Evolutionary conservation across 805 yeast species (phyloP), one percentile per base, ranked within the genome.

Genomic region (Saturnispora saitoi): DNA sequence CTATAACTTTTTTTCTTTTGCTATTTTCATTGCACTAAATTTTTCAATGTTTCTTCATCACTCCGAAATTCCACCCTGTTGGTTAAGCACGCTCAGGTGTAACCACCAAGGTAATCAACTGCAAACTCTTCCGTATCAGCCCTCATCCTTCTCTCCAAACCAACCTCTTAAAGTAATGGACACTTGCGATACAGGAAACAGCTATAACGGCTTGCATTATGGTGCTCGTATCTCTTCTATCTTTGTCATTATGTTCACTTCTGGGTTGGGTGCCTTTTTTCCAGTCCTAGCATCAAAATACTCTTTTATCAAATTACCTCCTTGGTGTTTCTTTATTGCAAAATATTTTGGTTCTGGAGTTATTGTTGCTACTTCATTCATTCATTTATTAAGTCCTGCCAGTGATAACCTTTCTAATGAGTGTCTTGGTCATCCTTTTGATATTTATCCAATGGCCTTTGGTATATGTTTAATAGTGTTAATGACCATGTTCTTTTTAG

Each of bases 301-400:
- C 57, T 78, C 86, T 0, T 73, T 73, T 55, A 70, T 83, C 40
- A 68, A 78, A 53, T 56, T 82, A 51, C 88, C 88, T 1, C 57
- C 71, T 12, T 73, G 78, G 77, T 73, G 79, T 54, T 83, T 82
- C 64, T 81, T 82, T 60, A 62, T 80, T 43, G 80, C 86, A 44
- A 84, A 83, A 58, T 84, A 74, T 64, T 86, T 86, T 60, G 95
- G 95, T 52, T 81, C 90, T 3, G 95, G 95, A 48, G 91, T 86
- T 43, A 86, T 86, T 58, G 73, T 86, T 11, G 86, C 91, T 12
- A 86, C 95, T 1, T 86, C 90, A 0, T 83, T 86, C 57, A 79
- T 86, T 29, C 95, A 86, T 66, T 67, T 86, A 51, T 65, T 86
- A 50, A 72, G 77, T 52, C 91, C 88, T 0, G 91, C 93, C 4